A percentile compares a stretch with the other conserved stretches of the same genome.
Conservation (phyloP, 2,329 filamentous ascomycete species). For the Cyphellophora europaea region DNA sequence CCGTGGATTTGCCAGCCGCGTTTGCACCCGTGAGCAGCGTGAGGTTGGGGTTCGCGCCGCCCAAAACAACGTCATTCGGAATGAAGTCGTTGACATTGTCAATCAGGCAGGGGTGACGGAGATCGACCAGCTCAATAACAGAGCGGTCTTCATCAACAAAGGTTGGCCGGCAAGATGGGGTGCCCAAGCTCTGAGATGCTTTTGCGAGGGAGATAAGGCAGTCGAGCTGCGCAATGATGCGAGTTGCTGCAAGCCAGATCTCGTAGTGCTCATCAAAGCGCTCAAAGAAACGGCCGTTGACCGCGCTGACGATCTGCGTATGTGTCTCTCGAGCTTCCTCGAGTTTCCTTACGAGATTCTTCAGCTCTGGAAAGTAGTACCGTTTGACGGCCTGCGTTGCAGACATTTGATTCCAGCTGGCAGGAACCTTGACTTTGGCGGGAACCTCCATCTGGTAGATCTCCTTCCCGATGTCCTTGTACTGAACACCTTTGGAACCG, state of each 20-base stretch:
- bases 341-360: conserved; percentile 70
- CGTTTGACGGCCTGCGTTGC: conserved; percentile 82
- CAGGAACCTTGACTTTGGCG: conserved; percentile 70
- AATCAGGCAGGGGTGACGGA: conserved; percentile 91
- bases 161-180: conserved; percentile 78
- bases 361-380: conserved; percentile 83
- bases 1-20: conserved; percentile 92
- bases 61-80: conserved; percentile 83
- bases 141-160: conserved; percentile 81
- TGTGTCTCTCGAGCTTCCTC: conserved; percentile 94
- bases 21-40: conserved; percentile 92
- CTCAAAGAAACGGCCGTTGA: conserved; percentile 70
- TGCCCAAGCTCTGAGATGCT: conserved; percentile 71
- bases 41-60: conserved; percentile 72
- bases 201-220: conserved; percentile 90
- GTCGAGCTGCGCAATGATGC: conserved; percentile 83
- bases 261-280: conserved; percentile 83
- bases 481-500: conserved; percentile 63
- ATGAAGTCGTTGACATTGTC: conserved; percentile 89
- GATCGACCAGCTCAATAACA: conserved; percentile 81
- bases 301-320: conserved; percentile 79
- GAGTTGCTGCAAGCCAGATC: conserved; percentile 81
- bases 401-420: conserved; percentile 92
- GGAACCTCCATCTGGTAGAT: conserved; percentile 93
- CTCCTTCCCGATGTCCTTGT: conserved; percentile 85